These are phyloP conservation scores for Cnidoscolus chayamansa DNA, from an alignment of 441 rosid species.

Conservation along the genomic window DNA sequence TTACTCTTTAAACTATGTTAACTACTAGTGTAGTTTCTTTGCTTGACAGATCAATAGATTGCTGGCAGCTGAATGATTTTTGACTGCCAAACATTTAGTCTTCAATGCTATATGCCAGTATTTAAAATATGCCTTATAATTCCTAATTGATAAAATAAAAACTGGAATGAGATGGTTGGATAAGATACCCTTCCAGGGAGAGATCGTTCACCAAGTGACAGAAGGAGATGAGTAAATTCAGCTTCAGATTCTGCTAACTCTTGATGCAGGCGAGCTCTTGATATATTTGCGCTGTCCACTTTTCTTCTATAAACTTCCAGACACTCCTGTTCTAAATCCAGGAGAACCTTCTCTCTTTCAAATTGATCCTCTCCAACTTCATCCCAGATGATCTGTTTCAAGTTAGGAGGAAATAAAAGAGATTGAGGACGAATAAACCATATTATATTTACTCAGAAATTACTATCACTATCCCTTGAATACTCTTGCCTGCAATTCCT, in stretches of 20 bases:
- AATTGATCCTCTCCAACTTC: constrained; percentile 88
- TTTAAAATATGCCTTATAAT: neutral
- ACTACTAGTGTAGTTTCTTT: neutral
- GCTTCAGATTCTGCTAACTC: constrained; percentile 97
- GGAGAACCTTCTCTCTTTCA: constrained; percentile 77
- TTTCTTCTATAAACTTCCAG: constrained; percentile 88
- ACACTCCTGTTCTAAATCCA: constrained; percentile 88
- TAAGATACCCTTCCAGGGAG: constrained; percentile 86
- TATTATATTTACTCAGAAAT: constrained; percentile 1
- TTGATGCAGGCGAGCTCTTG: constrained; percentile 94
- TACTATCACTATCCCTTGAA: neutral
- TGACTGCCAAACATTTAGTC: neutral
- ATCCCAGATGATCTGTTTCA: constrained; percentile 91
- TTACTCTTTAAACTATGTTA: neutral
- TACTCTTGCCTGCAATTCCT: constrained; percentile 78
- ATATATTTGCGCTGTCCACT: constrained; percentile 93
- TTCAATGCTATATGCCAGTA: neutral
- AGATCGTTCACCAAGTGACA: constrained; percentile 92
- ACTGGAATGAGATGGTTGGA: constrained; percentile 20
- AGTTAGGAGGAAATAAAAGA: constrained; percentile 13
- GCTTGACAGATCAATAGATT: neutral
- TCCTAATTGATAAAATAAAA: constrained; percentile 4
- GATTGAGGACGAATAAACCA: constrained; percentile 12
- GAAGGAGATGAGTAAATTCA: constrained; percentile 89
- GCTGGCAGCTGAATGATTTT: neutral